Conservation (phyloP, 495 filamentous ascomycete genomes). For the Xylaria sp. region DNA sequence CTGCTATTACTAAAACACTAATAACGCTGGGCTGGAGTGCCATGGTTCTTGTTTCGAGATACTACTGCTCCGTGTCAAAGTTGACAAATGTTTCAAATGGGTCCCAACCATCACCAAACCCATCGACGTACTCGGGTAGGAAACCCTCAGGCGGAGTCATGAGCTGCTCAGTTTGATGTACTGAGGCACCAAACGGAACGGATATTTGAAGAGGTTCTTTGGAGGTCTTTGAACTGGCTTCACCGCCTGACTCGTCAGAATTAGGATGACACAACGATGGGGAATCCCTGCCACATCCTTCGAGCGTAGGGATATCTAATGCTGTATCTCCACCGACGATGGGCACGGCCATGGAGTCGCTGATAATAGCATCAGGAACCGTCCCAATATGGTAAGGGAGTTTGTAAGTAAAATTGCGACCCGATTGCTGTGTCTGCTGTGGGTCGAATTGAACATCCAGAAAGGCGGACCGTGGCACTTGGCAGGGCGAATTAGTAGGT, state of each 20-base stretch:
- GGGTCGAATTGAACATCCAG: constrained; percentile 30
- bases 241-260: not conserved
- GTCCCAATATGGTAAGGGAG: constrained; percentile 40
- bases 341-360: constrained; percentile 36
- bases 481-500: constrained; percentile 31
- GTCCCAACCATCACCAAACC: constrained; percentile 35
- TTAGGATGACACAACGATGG: constrained; percentile 6
- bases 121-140: constrained; percentile 12
- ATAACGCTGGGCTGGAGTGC: no score
- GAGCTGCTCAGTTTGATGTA: not conserved
- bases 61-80: constrained; percentile 37
- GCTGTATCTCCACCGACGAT: constrained; percentile 30
- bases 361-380: constrained; percentile 39
- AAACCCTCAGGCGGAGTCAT: not conserved
- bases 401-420: constrained; percentile 38
- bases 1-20: no score
- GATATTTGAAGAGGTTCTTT: constrained; percentile 20
- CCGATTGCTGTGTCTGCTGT: constrained; percentile 31
- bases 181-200: constrained; percentile 22
- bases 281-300: constrained; percentile 19
- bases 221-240: not conserved
- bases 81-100: constrained; percentile 34
- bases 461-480: constrained; percentile 31
- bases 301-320: constrained; percentile 25
- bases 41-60: not conserved